Conservation (phyloP, 352 stramenopile genomes). For the Phytophthora cactorum region DNA sequence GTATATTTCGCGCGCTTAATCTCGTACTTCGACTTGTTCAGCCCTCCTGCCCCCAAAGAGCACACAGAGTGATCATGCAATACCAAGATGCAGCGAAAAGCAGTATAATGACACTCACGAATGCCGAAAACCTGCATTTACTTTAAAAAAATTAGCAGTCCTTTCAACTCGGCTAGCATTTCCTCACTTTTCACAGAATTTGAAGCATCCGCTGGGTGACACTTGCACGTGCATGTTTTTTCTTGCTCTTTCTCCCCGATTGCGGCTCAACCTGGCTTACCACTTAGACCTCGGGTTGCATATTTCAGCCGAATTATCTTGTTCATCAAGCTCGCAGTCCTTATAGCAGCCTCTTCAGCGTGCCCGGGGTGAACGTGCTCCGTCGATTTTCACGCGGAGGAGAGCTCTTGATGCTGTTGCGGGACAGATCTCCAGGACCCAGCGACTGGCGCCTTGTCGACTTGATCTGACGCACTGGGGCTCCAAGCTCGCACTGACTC, state of each 20-base stretch:
- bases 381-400: slow-evolving; percentile 38
- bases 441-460: slow-evolving; percentile 41
- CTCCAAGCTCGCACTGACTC: slow-evolving; percentile 97
- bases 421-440: slow-evolving; percentile 31
- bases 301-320: slow-evolving; percentile 7
- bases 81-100: neutral
- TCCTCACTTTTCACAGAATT: slow-evolving; percentile 32
- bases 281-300: slow-evolving; percentile 1
- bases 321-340: slow-evolving; percentile 2
- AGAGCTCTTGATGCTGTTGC: slow-evolving; percentile 31
- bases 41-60: slow-evolving; percentile 32
- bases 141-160: slow-evolving; percentile 26
- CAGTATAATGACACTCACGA: slow-evolving; percentile 4
- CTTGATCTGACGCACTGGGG: slow-evolving; percentile 92
- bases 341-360: slow-evolving; percentile 37
- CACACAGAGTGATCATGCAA: slow-evolving; percentile 32
- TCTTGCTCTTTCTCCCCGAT: slow-evolving; percentile 25
- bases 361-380: slow-evolving; percentile 45
- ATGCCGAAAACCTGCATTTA: slow-evolving; percentile 37
- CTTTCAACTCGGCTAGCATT: slow-evolving; percentile 18
- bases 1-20: slow-evolving; percentile 63
- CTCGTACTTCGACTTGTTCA: slow-evolving; percentile 58
- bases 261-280: neutral
- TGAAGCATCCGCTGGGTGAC: slow-evolving; percentile 13
- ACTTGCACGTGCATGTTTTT: slow-evolving; percentile 25